Percentiles rank a stretch among this genome's conserved stretches.
phyloP scores from a whole-genome alignment of 1,139 yeast species.

The Insectozyma bohioensis region DNA sequence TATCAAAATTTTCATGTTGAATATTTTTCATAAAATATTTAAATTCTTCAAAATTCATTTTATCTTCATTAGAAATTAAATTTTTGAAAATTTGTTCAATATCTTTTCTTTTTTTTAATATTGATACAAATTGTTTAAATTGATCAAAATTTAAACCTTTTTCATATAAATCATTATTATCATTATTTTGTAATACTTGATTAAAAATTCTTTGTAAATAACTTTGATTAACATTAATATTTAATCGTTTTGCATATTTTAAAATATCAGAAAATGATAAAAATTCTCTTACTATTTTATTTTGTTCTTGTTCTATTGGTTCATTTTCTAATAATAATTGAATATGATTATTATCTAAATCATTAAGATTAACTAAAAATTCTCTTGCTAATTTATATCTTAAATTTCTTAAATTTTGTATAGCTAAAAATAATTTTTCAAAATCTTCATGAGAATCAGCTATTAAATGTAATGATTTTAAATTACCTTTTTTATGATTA shows the following conservation, averaged over 20 bases:
- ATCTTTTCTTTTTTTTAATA: constrained; percentile 37
- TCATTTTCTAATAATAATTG: constrained; percentile 21
- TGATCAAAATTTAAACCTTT: constrained; percentile 58
- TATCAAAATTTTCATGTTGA: constrained; percentile 50
- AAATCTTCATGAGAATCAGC: constrained; percentile 66
- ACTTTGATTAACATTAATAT: constrained; percentile 52
- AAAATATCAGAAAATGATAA: constrained; percentile 70
- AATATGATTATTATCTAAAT: constrained; percentile 26
- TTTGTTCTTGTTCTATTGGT: constrained; percentile 11
- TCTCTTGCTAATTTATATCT: constrained; percentile 33
- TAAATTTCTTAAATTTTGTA: constrained; percentile 51
- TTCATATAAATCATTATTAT: constrained; percentile 7
- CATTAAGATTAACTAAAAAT: constrained; percentile 30
- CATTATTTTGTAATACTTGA: constrained; percentile 31
- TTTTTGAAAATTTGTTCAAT: constrained; percentile 31
- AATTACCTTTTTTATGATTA: constrained; percentile 54
- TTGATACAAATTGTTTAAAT: constrained; percentile 69
- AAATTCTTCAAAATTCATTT: constrained; percentile 47
- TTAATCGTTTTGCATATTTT: constrained; percentile 63
- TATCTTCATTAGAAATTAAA: constrained; percentile 29
- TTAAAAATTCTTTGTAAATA: constrained; percentile 41
- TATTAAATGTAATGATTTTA: constrained; percentile 67
- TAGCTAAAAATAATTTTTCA: constrained; percentile 53
- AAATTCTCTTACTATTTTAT: constrained; percentile 28
- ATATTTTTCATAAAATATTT: constrained; percentile 42